Conservation (phyloP, 495 filamentous ascomycete genomes). For the Daldinia vernicosa region DNA sequence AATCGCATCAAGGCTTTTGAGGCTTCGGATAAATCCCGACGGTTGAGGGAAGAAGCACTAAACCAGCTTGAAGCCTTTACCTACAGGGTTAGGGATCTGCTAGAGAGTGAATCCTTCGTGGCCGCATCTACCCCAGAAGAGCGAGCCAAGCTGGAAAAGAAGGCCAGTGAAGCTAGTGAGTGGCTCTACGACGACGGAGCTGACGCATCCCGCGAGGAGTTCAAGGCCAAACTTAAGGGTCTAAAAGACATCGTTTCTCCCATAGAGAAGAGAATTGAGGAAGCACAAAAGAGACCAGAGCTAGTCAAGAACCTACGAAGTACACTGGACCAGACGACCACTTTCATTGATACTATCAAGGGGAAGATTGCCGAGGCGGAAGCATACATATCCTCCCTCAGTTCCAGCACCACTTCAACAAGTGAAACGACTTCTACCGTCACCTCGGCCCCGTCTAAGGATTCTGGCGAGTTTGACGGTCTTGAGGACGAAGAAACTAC, state of each 20-base stretch:
- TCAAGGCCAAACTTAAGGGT: constrained; percentile 75
- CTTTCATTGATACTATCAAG: constrained; percentile 62
- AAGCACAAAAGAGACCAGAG: constrained; percentile 71
- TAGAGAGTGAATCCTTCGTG: constrained; percentile 78
- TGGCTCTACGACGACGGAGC: constrained; percentile 92
- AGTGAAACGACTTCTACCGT: constrained; percentile 51
- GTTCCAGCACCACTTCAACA: constrained; percentile 52
- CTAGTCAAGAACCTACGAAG: constrained; percentile 70
- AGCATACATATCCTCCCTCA: constrained; percentile 56
- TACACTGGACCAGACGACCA: constrained; percentile 64
- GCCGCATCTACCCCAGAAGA: constrained; percentile 71
- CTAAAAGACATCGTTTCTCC: constrained; percentile 76
- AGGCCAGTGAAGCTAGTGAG: constrained; percentile 73
- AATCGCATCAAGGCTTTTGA: constrained; percentile 82
- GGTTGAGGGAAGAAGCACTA: constrained; percentile 82
- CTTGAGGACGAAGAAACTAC: constrained; percentile 66
- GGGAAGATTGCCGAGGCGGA: constrained; percentile 57
- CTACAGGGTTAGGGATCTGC: constrained; percentile 84
- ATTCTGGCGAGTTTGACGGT: constrained; percentile 64
- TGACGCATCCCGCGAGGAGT: constrained; percentile 72
- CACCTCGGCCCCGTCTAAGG: constrained; percentile 52
- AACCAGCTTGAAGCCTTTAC: constrained; percentile 95
- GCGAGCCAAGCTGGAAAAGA: constrained; percentile 67
- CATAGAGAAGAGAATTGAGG: constrained; percentile 72
- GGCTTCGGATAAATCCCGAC: constrained; percentile 78